These are phyloP conservation scores for Skeletonema costatum DNA, from an alignment of 108 stramenopile genomes.

Conservation along the genomic window DNA sequence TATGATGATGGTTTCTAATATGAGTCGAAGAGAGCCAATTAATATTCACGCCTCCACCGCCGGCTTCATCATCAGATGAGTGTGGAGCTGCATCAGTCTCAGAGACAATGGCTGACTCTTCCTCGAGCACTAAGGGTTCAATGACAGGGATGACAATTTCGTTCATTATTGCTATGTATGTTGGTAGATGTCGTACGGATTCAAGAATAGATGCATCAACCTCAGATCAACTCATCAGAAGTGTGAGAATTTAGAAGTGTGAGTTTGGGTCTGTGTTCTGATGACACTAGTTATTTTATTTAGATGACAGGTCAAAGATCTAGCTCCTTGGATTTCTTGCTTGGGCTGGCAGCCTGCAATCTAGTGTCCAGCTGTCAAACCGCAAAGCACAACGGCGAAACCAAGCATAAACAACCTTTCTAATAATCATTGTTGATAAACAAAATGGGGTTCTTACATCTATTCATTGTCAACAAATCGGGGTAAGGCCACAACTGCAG, in stretches of 20 bases:
- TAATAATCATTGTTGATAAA: not conserved
- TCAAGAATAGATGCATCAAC: too few species aligned
- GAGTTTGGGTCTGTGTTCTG: too few species aligned
- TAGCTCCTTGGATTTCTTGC: too few species aligned
- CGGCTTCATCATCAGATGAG: conserved; percentile 8
- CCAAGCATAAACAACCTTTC: too few species aligned
- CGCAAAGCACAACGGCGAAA: too few species aligned
- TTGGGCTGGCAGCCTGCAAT: too few species aligned
- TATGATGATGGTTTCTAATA: not conserved
- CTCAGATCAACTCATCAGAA: too few species aligned
- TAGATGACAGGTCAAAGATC: too few species aligned
- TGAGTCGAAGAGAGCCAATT: conserved; percentile 14
- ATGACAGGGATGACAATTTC: not conserved
- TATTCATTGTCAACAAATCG: conserved; percentile 90
- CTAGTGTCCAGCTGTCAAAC: too few species aligned
- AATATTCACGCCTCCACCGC: conserved; percentile 11
- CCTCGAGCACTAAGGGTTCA: not conserved
- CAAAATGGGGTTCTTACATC: conserved; percentile 75
- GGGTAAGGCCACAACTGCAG: not conserved
- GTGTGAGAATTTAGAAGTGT: too few species aligned
- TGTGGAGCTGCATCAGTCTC: conserved; percentile 37
- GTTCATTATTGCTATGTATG: not conserved
- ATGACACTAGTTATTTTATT: too few species aligned
- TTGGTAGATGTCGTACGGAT: too few species aligned
- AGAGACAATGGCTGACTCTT: conserved; percentile 29